phyloP scores from a whole-genome alignment of 106 monocot species.

The Allium sativum region DNA sequence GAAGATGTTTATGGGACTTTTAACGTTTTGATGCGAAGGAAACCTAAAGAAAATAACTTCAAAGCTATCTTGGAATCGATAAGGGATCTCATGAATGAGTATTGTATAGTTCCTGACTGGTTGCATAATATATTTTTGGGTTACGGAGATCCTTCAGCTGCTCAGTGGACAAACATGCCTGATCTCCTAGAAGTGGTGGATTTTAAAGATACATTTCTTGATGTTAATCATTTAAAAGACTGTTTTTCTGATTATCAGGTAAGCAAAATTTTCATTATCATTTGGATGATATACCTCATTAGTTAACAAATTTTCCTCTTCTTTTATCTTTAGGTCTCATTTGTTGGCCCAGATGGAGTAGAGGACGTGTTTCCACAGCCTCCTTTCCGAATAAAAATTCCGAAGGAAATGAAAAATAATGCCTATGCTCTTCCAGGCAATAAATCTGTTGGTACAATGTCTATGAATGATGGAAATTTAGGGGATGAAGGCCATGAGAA shows the following conservation, averaged over 20 bases:
- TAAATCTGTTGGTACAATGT: conserved; percentile 10
- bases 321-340: conserved; percentile 51
- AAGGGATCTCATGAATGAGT: conserved; percentile 97
- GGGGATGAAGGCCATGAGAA: conserved; percentile 19
- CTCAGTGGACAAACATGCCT: conserved; percentile 98
- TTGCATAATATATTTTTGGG: conserved; percentile 94
- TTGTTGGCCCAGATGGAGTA: conserved; percentile 41
- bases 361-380: conserved; percentile 55
- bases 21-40: conserved; percentile 93
- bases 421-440: conserved; percentile 77
- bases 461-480: conserved; percentile 11
- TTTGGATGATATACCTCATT: neutral
- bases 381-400: conserved; percentile 76
- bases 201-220: conserved; percentile 97
- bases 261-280: conserved; percentile 3
- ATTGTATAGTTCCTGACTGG: conserved; percentile 95
- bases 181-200: conserved; percentile 87
- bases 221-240: conserved; percentile 71
- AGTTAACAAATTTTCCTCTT: neutral
- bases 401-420: conserved; percentile 49
- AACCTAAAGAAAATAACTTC: conserved; percentile 98
- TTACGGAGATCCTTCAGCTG: conserved; percentile 99
- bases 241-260: conserved; percentile 81
- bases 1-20: conserved; percentile 89
- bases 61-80: conserved; percentile 99